Evolutionary conservation across 2,329 filamentous ascomycete species (phyloP).

Genomic region (Alternaria incomplexa): DNA sequence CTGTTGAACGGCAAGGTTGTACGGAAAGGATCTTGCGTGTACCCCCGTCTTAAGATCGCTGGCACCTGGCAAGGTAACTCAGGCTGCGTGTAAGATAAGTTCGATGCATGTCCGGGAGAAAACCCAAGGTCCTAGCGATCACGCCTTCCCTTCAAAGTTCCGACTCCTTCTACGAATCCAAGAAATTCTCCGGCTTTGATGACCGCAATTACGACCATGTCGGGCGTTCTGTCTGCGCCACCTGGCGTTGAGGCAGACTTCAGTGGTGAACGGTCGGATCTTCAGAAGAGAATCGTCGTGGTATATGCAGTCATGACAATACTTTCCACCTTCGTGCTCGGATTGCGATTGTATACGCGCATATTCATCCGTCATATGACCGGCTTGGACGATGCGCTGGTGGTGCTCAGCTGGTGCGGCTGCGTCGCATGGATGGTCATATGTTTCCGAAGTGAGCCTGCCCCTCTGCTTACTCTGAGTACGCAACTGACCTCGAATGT

Average conservation of each 20-base stretch:
- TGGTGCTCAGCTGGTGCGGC: conserved; percentile 20
- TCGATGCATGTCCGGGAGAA: background rate
- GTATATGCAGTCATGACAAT: conserved; percentile 18
- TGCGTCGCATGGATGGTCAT: conserved; percentile 23
- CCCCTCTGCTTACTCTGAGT: background rate
- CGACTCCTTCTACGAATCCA: background rate
- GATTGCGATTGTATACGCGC: conserved; percentile 24
- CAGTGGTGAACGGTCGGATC: conserved; percentile 13
- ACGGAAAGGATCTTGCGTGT: background rate
- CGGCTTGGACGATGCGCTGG: conserved; percentile 21
- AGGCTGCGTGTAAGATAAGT: conserved; percentile 13
- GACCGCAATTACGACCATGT: conserved; percentile 1
- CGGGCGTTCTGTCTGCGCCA: conserved; percentile 16
- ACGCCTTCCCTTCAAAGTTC: background rate
- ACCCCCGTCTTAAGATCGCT: conserved; percentile 2
- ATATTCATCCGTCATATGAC: conserved; percentile 13
- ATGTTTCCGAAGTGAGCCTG: conserved; percentile 13
- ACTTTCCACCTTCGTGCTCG: conserved; percentile 16
- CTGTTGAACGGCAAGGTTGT: conserved; percentile 9
- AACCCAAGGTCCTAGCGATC: background rate
- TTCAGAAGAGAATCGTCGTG: conserved; percentile 17
- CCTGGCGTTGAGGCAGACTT: conserved; percentile 8
- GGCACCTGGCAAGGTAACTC: conserved; percentile 2
- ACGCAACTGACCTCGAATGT: background rate
- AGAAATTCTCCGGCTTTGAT: background rate